Base-by-base conservation (phyloP, 2,329 filamentous ascomycete genomes). In the Phyllosticta ampelicida region DNA sequence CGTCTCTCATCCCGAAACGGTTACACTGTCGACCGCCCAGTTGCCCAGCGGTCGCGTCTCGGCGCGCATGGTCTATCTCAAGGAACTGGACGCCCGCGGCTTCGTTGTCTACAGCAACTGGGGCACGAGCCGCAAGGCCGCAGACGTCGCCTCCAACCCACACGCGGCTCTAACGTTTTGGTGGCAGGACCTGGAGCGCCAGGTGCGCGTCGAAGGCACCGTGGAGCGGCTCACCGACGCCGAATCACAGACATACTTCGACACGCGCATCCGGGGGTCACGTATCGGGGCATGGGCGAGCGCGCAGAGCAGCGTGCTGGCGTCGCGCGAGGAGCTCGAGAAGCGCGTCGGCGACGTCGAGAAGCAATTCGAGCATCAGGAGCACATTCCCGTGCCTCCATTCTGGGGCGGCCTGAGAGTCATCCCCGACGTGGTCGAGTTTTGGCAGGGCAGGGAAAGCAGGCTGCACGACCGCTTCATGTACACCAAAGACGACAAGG, bases 101-200 rank as follows among this genome's bases (percentile, higher is more conserved):
- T 99, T 95, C 74, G 90, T 97, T 50, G 79, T 99, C 53, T 99
- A 97, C 78, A 87, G 84, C 68, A 99, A 99, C 73, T 92, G 91
- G 77, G 90, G 84, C 61, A 94, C 88, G 0, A 89, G 84, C 60
- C 75, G 80, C 26, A 84, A 85, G 75, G 82, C 85, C 0, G 68
- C 74, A 54, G 89, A 96, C 70, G 75, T 94, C 6, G 78, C 76
- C 20, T 78, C 74, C 3, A 99, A 97, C 72, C 81, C 82, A 26
- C 86, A 87, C 75, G 92, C 89, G 0, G 84, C 85, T 53, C 77
- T 99, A 65, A 90, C 89, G 5, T 99, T 99, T 71, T 90, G 86
- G 84, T 99, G 94, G 94, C 82, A 85, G 64, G 78, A 83, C 56
- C 72, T 94, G 60, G 91, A 99, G 77, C 78, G 92, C 6, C 94